Base-by-base conservation (phyloP, 768 basidiomycete genomes). In the Trametes cingulata region DNA sequence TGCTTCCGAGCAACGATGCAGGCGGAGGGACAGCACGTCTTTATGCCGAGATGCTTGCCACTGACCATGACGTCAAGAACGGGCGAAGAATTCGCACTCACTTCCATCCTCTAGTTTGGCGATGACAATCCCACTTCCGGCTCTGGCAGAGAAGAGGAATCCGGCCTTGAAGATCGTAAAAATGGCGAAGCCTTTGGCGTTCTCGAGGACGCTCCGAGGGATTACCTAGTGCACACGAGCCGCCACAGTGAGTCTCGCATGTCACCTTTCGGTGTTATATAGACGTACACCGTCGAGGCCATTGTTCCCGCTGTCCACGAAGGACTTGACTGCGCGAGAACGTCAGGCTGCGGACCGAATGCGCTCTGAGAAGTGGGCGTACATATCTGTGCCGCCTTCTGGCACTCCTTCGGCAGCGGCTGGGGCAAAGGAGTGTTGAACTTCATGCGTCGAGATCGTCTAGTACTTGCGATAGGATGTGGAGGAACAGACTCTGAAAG, bases 371-470 rank as follows among this genome's bases (percentile, higher is more conserved):
- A 15, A 41, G 41, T 35, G 40, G n/a, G 67, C 88, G 54, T 62
- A 91, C 93, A 87, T 60, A 95, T 97, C 69, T 87, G 92, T 9
- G 91, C 85, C 24, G 93, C 93, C 72, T 96, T 97, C 48, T 77
- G 73, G 68, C 92, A 93, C 76, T 97, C 94, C 56, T 91, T 94
- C 13, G 85, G 84, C 37, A 96, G 77, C 3, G 82, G 76, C 71
- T 85, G 80, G 25, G 82, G 82, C 48, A 83, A 68, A 22, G 82
- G 81, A 1, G 78, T 79, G 56, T 75, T 80, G 33, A 83, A 66
- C 62, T 84, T 83, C 80, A 82, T 82, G 65, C 47, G 65, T 64
- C 17, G 22, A 42, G 22, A 36, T 20, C 22, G 19, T 47, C 25
- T 25, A 53, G 52, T 48, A 24, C 20, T 41, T 40, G 27, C 2